These are phyloP conservation scores for Aspergillus bombycis DNA, from an alignment of 2,329 filamentous ascomycete genomes.

Conservation along the genomic window DNA sequence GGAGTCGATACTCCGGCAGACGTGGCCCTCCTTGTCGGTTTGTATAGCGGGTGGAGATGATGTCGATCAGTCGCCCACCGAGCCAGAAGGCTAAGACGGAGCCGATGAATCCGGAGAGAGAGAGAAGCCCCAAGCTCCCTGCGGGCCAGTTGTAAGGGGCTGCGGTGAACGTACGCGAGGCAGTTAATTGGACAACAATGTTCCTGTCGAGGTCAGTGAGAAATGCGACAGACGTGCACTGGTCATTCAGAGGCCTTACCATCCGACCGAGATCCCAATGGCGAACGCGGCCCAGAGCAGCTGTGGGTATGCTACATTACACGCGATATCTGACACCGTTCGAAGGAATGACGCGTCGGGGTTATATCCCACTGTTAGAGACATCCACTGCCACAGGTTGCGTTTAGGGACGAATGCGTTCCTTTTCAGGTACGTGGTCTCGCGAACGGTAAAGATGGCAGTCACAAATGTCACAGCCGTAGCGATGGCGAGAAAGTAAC, in stretches of 20 bases:
- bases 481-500: constrained; percentile 28
- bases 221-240: background rate
- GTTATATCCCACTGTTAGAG: constrained; percentile 24
- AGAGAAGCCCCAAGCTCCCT: constrained; percentile 29
- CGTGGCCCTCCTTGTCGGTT: constrained; percentile 25
- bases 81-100: constrained; percentile 31
- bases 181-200: constrained; percentile 34
- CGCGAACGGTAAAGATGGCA: constrained; percentile 27
- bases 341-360: constrained; percentile 28
- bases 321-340: constrained; percentile 26
- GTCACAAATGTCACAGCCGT: constrained; percentile 23
- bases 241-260: constrained; percentile 14
- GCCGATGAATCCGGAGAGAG: constrained; percentile 30
- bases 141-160: constrained; percentile 30
- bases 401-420: constrained; percentile 11
- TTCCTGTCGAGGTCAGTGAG: constrained; percentile 22
- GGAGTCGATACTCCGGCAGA: constrained; percentile 31
- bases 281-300: constrained; percentile 31
- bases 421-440: constrained; percentile 24
- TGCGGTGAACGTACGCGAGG: constrained; percentile 29
- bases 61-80: constrained; percentile 32
- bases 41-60: constrained; percentile 30
- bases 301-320: constrained; percentile 28
- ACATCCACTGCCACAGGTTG: constrained; percentile 25
- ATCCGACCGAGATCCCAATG: constrained; percentile 32